Conservation (phyloP, 768 basidiomycete species). For the Lactarius pseudohatsudake region DNA sequence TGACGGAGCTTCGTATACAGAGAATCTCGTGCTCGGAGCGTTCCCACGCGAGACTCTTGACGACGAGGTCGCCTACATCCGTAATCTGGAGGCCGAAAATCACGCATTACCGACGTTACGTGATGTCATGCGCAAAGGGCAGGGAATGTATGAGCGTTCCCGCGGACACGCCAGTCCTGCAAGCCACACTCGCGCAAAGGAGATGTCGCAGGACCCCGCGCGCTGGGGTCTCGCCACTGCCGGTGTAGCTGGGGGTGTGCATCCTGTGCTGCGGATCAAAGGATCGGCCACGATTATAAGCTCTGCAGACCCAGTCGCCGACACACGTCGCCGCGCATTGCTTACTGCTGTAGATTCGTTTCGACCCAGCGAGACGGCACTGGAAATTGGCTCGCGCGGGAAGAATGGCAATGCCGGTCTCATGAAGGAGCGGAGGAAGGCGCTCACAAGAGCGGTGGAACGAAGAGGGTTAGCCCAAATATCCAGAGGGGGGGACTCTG, state of each 20-base stretch:
- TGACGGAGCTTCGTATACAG: slow-evolving; percentile 60
- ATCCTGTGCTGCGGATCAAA: slow-evolving; percentile 61
- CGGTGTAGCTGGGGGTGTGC: slow-evolving; percentile 50
- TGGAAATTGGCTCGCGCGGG: slow-evolving; percentile 82
- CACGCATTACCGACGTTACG: slow-evolving; percentile 64
- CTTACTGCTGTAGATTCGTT: slow-evolving; percentile 79
- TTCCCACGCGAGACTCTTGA: slow-evolving; percentile 81
- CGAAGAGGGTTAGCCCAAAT: slow-evolving; percentile 43
- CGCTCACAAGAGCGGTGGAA: slow-evolving; percentile 62
- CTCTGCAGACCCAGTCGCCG: slow-evolving; percentile 47
- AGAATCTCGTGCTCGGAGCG: slow-evolving; percentile 75
- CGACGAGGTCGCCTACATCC: slow-evolving; percentile 79
- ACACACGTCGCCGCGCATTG: slow-evolving; percentile 61
- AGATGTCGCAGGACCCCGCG: slow-evolving; percentile 64
- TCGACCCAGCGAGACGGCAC: slow-evolving; percentile 83
- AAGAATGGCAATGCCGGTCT: slow-evolving; percentile 58
- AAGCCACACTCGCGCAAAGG: slow-evolving; percentile 87
- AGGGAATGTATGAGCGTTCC: slow-evolving; percentile 91
- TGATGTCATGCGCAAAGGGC: slow-evolving; percentile 85
- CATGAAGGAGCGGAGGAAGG: slow-evolving; percentile 87
- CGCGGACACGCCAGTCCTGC: slow-evolving; percentile 85
- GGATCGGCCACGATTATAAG: slow-evolving; percentile 36
- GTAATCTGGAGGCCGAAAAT: slow-evolving; percentile 60
- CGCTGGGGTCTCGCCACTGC: slow-evolving; percentile 71
- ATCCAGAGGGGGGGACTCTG: slow-evolving; percentile 35